phyloP scores from a whole-genome alignment of 2,329 filamentous ascomycete genomes.

The Whalleya microplaca region DNA sequence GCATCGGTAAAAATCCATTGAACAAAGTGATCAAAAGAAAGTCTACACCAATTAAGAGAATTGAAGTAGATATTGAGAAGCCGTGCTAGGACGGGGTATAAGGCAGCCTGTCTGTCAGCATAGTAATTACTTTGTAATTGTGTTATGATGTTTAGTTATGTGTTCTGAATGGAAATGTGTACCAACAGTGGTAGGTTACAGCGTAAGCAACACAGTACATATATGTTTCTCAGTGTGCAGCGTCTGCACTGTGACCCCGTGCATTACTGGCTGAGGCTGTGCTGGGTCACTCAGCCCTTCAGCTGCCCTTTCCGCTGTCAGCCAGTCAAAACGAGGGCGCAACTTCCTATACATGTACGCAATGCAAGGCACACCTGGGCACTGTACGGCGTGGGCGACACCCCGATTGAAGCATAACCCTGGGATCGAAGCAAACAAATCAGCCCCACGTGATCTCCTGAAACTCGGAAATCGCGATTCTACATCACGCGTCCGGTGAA shows the following conservation, averaged over 20 bases:
- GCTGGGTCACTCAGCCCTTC: neutral
- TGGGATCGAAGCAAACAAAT: neutral
- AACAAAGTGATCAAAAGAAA: neutral
- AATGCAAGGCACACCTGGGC: no score
- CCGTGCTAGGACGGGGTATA: no score
- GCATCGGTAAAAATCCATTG: neutral
- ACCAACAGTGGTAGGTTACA: no score
- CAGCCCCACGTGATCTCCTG: slow-evolving; percentile 18
- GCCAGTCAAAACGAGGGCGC: no score
- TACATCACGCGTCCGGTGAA: slow-evolving; percentile 38
- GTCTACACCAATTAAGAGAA: neutral
- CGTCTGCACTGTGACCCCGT: neutral
- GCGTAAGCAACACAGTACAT: neutral
- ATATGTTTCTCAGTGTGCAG: no score
- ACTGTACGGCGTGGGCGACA: no score
- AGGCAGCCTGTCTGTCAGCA: no score
- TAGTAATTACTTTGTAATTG: neutral
- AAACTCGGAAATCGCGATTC: slow-evolving; percentile 30
- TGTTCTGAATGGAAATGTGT: neutral
- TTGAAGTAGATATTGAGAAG: neutral
- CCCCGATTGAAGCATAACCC: slow-evolving; percentile 20
- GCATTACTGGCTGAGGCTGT: neutral
- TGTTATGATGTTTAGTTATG: neutral
- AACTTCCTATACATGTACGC: no score
- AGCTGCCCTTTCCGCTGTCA: no score